Percentiles rank a stretch among this genome's conserved stretches.
Evolutionary conservation across 2,329 filamentous ascomycete genomes (phyloP).

Genomic region (Tolypocladium endophyticum): DNA sequence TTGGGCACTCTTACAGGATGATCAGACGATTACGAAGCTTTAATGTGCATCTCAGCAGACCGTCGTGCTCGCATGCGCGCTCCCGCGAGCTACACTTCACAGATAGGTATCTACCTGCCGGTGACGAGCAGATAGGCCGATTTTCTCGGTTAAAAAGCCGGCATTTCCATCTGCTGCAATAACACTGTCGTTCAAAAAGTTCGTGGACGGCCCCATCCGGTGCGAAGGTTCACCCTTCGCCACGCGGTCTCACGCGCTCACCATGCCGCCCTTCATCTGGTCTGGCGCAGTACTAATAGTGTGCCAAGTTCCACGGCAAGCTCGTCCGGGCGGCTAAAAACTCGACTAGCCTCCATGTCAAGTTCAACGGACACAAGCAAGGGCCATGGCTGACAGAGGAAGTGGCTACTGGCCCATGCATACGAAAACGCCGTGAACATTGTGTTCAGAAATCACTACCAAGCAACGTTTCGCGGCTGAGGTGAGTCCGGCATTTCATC

Average conservation of each 20-base stretch:
- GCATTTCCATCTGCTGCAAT: conserved; percentile 11
- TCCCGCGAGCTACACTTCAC: conserved; percentile 11
- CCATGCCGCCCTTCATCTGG: conserved; percentile 8
- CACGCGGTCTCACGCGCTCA: conserved; percentile 5
- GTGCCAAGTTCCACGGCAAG: too few species aligned
- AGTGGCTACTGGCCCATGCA: conserved; percentile 8
- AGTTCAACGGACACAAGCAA: conserved; percentile 10
- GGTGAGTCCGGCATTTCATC: not conserved
- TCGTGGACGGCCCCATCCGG: conserved; percentile 5
- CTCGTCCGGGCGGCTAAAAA: not conserved
- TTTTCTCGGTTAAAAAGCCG: conserved; percentile 7
- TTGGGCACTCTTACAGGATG: conserved; percentile 5
- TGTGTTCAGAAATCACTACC: conserved; percentile 7
- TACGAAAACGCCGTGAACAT: conserved; percentile 9
- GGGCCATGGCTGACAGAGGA: conserved; percentile 9
- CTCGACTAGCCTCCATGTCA: conserved; percentile 6
- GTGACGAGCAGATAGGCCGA: conserved; percentile 6
- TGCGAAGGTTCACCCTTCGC: conserved; percentile 8
- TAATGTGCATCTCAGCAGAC: conserved; percentile 6
- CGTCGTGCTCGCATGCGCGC: conserved; percentile 5
- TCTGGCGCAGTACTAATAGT: too few species aligned
- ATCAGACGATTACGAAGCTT: conserved; percentile 7
- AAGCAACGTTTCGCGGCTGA: conserved; percentile 8
- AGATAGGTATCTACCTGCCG: conserved; percentile 4
- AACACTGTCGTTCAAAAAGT: conserved; percentile 11